These are phyloP conservation scores for Umbelopsis sp. DNA, from an alignment of 192 early-diverging fungal species.

Conservation along the genomic window DNA sequence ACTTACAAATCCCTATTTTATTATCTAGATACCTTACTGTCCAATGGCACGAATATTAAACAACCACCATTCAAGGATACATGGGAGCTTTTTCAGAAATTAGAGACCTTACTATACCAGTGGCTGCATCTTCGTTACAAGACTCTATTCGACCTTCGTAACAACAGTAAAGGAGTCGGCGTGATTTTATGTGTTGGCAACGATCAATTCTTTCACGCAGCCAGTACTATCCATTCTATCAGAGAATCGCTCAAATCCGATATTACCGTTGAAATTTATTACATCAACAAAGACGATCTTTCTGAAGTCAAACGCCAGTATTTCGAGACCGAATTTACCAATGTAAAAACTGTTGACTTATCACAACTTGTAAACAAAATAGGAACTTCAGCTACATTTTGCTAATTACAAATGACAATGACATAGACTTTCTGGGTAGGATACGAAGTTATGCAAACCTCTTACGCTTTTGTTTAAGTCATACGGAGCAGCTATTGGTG, in stretches of 20 bases:
- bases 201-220: constrained; percentile 41
- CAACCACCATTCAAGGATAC: constrained; percentile 14
- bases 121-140: constrained; percentile 24
- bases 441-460: constrained; percentile 47
- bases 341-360: constrained; percentile 42
- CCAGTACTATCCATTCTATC: constrained; percentile 39
- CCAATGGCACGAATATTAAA: neutral
- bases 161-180: constrained; percentile 17
- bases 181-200: constrained; percentile 40
- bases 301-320: constrained; percentile 28
- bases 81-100: constrained; percentile 23
- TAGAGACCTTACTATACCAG: constrained; percentile 26
- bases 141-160: constrained; percentile 22
- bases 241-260: constrained; percentile 36
- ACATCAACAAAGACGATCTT: constrained; percentile 46
- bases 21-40: constrained; percentile 5
- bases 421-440: constrained; percentile 57
- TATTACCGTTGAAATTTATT: constrained; percentile 61
- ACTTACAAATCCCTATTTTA: constrained; percentile 22
- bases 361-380: constrained; percentile 9
- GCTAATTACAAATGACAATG: neutral
- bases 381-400: no score
- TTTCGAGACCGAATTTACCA: constrained; percentile 29
- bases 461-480: constrained; percentile 39
- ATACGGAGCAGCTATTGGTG: constrained; percentile 44